Base-by-base conservation (phyloP, 169 alveolate species). In the Cryptosporidium felis region DNA sequence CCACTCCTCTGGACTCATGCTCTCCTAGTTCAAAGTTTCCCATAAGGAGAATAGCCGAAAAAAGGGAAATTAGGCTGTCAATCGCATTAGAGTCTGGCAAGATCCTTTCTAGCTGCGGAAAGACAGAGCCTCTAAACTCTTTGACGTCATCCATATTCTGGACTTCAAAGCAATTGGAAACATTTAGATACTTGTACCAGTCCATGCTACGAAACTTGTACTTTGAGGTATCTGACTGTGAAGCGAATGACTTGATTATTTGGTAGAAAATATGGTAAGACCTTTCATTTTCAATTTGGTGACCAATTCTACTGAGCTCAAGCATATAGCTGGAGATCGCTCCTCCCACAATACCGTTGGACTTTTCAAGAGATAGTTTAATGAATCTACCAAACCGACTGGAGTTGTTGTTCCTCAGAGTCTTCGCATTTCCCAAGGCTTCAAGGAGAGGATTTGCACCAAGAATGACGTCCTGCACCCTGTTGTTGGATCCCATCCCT, bases 361-460 rank as follows among this genome's bases (percentile, higher is more conserved):
- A 91, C 14, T 90, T 93, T 40, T 96, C 96, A 80, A 97, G 93
- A 89, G 93, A 94, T 44, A 98, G 92, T 82, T 96, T 94, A 30
- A 97, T 96, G 82, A 96, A 96, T 91, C 97, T 97, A 6, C 99
- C 99, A 91, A 98, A 97, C 60, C 99, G 93, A 80, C 98, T 92
- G 28, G 98, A 94, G 92, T 98, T 98, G 91, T 96, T 96, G 91
- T 98, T 98, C 81, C 98, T 94, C 30, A 96, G 90, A 14, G 99
- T 97, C 89, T 96, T 96, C 0, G 99, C 99, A 92, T 98, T 98
- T 38, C 99, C 99, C 81, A 98, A 97, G 40, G 99, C 98, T 91
- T 98, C 99, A 82, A 97, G 91, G 10, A 98, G 89, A 16, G 99
- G 99, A 91, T 96, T 98, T 63, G 99, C 96, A 67, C 94, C 97